Base-by-base conservation (phyloP, 306 rosid genomes). In the Betula pendula region DNA sequence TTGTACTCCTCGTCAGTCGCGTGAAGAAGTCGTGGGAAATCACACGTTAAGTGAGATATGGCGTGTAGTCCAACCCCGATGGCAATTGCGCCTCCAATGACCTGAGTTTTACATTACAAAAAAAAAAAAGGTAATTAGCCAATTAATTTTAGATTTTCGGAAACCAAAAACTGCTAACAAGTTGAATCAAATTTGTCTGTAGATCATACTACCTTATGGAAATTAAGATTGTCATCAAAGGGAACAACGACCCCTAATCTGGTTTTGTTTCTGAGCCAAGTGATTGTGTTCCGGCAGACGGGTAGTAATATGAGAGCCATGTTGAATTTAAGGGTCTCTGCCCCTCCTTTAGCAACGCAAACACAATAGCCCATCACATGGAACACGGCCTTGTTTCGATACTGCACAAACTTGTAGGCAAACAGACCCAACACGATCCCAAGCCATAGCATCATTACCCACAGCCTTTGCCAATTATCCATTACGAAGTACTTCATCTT, bases 221-320 rank as follows among this genome's bases (percentile, higher is more conserved):
- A 88, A 42, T 88, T 86, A 0, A 88, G 86, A 33, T 88, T 88
- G 79, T 88, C 92, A 16, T 88, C 90, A 9, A 88, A 88, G 5
- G 92, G 90, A 16, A 88, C 90, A 6, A 47, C 85, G 5, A 50
- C 72, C 12, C 90, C 87, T 22, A 86, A 48, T 51, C 84, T 86
- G 77, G 92, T 88, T 75, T 80, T 86, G 85, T 88, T 88, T 35
- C 92, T 76, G 42, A 88, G 92, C 92, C 92, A 88, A 20, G 92
- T 88, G 66, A 88, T 88, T 65, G 92, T 86, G 82, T 88, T 88
- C 15, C 92, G 90, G 71, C 92, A 88, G 38, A 88, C 92, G 0
- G 92, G 92, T 16, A 88, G 67, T 19, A 88, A 24, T 56, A 88
- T 86, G 10, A 88, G 62, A 14, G 92, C 92, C 92, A 84, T 88